Evolutionary conservation across 2,329 filamentous ascomycete species (phyloP).

Genomic region (Microsporum ferrugineum): DNA sequence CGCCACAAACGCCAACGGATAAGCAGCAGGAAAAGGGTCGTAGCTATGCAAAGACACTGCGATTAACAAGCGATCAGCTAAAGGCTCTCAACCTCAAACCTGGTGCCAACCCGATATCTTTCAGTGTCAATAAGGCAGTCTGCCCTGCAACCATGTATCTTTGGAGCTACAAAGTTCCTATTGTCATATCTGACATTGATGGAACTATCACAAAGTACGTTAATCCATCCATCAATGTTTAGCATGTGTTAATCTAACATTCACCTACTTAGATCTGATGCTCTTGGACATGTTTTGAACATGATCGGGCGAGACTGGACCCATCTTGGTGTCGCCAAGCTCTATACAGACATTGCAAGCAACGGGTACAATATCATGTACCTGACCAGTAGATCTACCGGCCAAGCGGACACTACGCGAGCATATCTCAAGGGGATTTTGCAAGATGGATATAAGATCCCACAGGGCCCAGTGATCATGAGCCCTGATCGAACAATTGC

Average conservation of each 20-base stretch:
- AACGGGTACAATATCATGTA: slow-evolving; percentile 99
- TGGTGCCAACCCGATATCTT: slow-evolving; percentile 88
- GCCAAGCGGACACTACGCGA: slow-evolving; percentile 81
- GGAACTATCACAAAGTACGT: slow-evolving; percentile 85
- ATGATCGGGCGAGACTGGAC: slow-evolving; percentile 98
- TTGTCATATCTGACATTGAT: slow-evolving; percentile 97
- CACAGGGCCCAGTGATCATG: slow-evolving; percentile 85
- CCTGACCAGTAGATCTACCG: slow-evolving; percentile 83
- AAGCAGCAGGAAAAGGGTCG: slow-evolving; percentile 48
- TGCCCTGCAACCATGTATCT: slow-evolving; percentile 88
- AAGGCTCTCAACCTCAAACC: slow-evolving; percentile 70
- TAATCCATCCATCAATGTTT: background rate
- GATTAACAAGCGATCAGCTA: slow-evolving; percentile 88
- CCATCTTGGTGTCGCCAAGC: slow-evolving; percentile 87
- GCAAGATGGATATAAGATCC: slow-evolving; percentile 76
- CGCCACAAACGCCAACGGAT: slow-evolving; percentile 43
- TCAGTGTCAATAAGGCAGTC: slow-evolving; percentile 89
- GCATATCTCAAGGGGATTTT: slow-evolving; percentile 80
- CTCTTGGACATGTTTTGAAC: slow-evolving; percentile 84
- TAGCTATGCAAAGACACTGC: slow-evolving; percentile 93
- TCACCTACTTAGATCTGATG: slow-evolving; percentile 52
- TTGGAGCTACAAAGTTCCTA: slow-evolving; percentile 81
- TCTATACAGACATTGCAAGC: slow-evolving; percentile 87
- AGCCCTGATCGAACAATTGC: slow-evolving; percentile 92
- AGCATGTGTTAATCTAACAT: slow-evolving; percentile 14